phyloP scores from a whole-genome alignment of 163 green algal genomes.

The Coccomyxa subellipsoidea region DNA sequence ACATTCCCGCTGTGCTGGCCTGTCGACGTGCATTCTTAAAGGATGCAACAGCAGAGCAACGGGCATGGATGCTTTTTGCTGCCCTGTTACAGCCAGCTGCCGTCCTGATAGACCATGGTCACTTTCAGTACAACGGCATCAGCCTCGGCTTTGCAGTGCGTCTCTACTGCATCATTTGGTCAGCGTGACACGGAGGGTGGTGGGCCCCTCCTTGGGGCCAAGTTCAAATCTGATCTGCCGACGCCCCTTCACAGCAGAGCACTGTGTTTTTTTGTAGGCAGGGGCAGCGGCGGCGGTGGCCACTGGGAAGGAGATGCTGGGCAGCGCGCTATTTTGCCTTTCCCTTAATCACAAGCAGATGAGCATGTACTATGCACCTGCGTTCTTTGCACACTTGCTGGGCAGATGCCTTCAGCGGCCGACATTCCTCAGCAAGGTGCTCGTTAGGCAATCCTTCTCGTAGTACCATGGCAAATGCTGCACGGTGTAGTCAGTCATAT shows the following conservation, averaged over 20 bases:
- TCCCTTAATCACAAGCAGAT: conserved; percentile 99
- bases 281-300: conserved; percentile 42
- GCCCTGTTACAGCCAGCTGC: conserved; percentile 78
- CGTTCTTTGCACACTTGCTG: conserved; percentile 94
- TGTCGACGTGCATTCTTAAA: conserved; percentile 16
- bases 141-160: conserved; percentile 75
- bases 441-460: neutral
- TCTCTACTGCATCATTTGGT: neutral
- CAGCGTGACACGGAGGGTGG: no score
- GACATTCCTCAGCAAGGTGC: conserved; percentile 36
- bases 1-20: conserved; percentile 31
- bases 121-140: conserved; percentile 99
- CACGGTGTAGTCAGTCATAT: no score
- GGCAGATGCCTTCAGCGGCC: conserved; percentile 66
- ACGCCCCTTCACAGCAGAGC: neutral
- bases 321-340: conserved; percentile 72
- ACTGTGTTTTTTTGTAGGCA: conserved; percentile 20
- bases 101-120: conserved; percentile 96
- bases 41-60: conserved; percentile 1
- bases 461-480: no score
- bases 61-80: conserved; percentile 41
- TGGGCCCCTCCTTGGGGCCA: no score
- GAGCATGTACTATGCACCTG: conserved; percentile 90
- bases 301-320: conserved; percentile 48
- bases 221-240: neutral